Percentiles rank a stretch among this genome's conserved stretches.
phyloP scores from a whole-genome alignment of 495 filamentous ascomycete species.

The Penicillium mononematosum region DNA sequence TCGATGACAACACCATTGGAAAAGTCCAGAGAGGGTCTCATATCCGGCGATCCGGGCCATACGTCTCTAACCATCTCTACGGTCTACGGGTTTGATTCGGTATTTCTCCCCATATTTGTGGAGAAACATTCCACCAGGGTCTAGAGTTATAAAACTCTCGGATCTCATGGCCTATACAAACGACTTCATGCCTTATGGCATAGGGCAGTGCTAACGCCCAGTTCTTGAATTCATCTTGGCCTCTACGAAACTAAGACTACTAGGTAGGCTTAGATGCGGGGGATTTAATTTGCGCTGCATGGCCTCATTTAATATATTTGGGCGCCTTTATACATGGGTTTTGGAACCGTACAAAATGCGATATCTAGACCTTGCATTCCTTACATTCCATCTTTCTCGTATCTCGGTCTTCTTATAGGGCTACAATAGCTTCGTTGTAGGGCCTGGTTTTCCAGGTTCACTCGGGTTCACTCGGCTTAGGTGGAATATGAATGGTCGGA shows the following conservation, averaged over 20 bases:
- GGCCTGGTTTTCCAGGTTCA: too few species aligned
- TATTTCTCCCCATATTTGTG: constrained; percentile 1
- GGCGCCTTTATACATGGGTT: too few species aligned
- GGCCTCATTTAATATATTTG: too few species aligned
- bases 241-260: not conserved
- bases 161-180: not conserved
- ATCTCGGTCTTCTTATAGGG: too few species aligned
- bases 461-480: too few species aligned
- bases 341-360: too few species aligned
- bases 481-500: constrained; percentile 14
- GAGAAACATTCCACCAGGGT: constrained; percentile 6
- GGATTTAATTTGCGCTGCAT: too few species aligned
- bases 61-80: not conserved
- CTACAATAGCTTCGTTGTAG: too few species aligned
- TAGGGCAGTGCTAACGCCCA: not conserved
- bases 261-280: not conserved
- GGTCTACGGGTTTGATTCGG: constrained; percentile 3
- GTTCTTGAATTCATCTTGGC: not conserved
- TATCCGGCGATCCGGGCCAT: constrained; percentile 33
- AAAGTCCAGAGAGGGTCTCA: constrained; percentile 2
- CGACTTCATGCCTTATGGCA: not conserved
- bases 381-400: too few species aligned
- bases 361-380: too few species aligned
- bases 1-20: constrained; percentile 33
- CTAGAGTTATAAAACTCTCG: not conserved